A percentile compares a stretch with the other conserved stretches of the same genome.
These are phyloP conservation scores for Psilocybe sp. DNA, from an alignment of 768 basidiomycete species.

Conservation along the genomic window DNA sequence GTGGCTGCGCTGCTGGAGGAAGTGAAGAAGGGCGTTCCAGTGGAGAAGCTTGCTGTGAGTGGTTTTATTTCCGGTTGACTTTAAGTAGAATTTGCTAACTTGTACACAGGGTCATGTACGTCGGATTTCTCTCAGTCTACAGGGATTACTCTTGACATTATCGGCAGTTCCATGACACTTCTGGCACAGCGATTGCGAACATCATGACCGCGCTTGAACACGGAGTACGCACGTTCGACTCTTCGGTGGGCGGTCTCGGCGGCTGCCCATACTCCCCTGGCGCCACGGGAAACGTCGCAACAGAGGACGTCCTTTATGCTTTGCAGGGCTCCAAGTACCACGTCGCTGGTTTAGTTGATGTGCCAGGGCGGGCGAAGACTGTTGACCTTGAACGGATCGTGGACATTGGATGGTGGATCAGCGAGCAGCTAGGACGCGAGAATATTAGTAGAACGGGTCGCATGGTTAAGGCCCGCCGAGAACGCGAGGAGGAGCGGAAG, in stretches of 20 bases:
- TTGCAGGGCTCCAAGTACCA: slow-evolving; percentile 62
- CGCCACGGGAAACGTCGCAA: slow-evolving; percentile 92
- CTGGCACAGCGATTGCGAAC: slow-evolving; percentile 78
- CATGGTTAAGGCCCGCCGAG: slow-evolving; percentile 57
- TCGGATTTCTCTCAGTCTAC: neutral
- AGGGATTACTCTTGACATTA: neutral
- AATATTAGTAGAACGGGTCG: slow-evolving; percentile 77
- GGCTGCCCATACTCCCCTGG: slow-evolving; percentile 97
- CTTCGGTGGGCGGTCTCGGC: slow-evolving; percentile 86
- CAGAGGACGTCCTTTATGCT: slow-evolving; percentile 88
- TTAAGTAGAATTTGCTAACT: neutral
- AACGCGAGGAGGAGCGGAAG: slow-evolving; percentile 5
- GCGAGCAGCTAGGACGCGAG: slow-evolving; percentile 56
- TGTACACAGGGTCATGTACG: slow-evolving; percentile 52
- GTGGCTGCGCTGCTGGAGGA: slow-evolving; percentile 69
- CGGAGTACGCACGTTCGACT: slow-evolving; percentile 80
- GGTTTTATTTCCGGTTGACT: neutral
- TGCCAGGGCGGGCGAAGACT: slow-evolving; percentile 26
- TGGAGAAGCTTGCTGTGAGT: slow-evolving; percentile 69
- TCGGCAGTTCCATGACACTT: slow-evolving; percentile 79
- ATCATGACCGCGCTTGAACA: slow-evolving; percentile 66
- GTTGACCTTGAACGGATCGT: slow-evolving; percentile 66
- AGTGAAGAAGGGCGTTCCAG: slow-evolving; percentile 58
- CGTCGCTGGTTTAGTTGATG: slow-evolving; percentile 36
- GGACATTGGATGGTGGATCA: slow-evolving; percentile 84